These are phyloP conservation scores for Barnettozyma wickerhamii DNA, from an alignment of 805 yeast genomes.

Conservation along the genomic window DNA sequence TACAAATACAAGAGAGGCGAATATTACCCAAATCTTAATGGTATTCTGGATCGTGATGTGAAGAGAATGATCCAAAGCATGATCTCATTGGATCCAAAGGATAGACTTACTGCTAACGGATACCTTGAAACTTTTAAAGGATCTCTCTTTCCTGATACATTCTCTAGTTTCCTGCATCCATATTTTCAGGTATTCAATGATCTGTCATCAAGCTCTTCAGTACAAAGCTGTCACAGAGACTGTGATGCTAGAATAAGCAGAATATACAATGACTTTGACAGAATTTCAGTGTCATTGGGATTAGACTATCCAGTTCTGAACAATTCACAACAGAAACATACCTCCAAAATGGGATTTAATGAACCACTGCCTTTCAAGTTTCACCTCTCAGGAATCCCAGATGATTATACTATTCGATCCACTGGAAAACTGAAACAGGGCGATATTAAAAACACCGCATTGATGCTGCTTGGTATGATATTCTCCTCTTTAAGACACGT, in stretches of 20 bases:
- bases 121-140: conserved; percentile 48
- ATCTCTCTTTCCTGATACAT: conserved; percentile 59
- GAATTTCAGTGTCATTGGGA: conserved; percentile 38
- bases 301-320: conserved; percentile 27
- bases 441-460: conserved; percentile 41
- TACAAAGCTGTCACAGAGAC: conserved; percentile 31
- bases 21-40: conserved; percentile 56
- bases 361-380: conserved; percentile 35
- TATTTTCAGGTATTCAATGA: conserved; percentile 45
- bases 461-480: conserved; percentile 54
- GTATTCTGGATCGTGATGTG: conserved; percentile 47
- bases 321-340: not conserved
- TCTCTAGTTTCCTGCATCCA: conserved; percentile 65
- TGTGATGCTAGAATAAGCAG: conserved; percentile 56
- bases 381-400: conserved; percentile 48
- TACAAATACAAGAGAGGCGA: conserved; percentile 76
- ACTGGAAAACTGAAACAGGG: conserved; percentile 25
- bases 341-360: conserved; percentile 8
- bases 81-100: conserved; percentile 57
- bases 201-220: conserved; percentile 12
- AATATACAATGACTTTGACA: conserved; percentile 55
- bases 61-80: conserved; percentile 55
- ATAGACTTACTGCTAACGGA: conserved; percentile 52
- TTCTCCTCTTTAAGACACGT: conserved; percentile 60
- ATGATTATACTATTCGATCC: conserved; percentile 39